Base-by-base conservation (phyloP, 1,284 basidiomycete species). In the Schizophyllum amplum region DNA sequence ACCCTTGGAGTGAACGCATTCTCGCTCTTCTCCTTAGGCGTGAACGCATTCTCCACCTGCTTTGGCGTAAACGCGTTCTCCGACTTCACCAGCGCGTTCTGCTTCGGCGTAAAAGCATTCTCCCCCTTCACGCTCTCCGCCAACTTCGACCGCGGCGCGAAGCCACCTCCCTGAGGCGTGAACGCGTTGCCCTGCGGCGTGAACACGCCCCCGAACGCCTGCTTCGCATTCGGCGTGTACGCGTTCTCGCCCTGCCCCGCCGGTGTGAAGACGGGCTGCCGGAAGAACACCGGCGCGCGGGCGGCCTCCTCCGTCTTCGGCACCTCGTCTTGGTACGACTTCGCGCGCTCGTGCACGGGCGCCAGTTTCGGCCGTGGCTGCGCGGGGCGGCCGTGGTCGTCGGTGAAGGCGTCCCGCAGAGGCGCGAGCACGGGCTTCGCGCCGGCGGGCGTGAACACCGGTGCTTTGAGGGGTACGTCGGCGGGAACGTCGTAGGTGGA, bases 131-230 rank as follows among this genome's bases (percentile, higher is more conserved):
- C 33, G 13, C 17, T 9, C 33, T 42, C 33, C 33, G 17, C 33
- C 33, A 42, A 17, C 33, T 17, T 9, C 33, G 33, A 42, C 33
- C 33, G 3, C 33, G 33, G 33, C 7, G 33, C 33, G 13, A 42
- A 9, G 13, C 33, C 33, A 17, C 33, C 17, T 17, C 77, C 24
- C 48, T 24, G 11, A 4, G 48, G 48, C 48, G 48, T 50, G 48
- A 50, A 67, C 27, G 81, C 72, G 86, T 25, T 83, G 77, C 59
- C 81, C 86, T 68, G 88, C 88, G 21, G 89, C 87, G 62, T 82
- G 86, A 72, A 85, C 85, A 2, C 85, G 82, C 9, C 81, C 78
- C 59, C 76, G 74, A 11, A 46, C n/a, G 42, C n/a, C 42, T n/a
- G 42, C 42, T n/a, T 46, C 42, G 42, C n/a, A n/a, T n/a, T n/a